Percentiles rank a stretch among this genome's conserved stretches.
Conservation (phyloP, 805 yeast species). For the Wickerhamiella vanderwaltii region DNA sequence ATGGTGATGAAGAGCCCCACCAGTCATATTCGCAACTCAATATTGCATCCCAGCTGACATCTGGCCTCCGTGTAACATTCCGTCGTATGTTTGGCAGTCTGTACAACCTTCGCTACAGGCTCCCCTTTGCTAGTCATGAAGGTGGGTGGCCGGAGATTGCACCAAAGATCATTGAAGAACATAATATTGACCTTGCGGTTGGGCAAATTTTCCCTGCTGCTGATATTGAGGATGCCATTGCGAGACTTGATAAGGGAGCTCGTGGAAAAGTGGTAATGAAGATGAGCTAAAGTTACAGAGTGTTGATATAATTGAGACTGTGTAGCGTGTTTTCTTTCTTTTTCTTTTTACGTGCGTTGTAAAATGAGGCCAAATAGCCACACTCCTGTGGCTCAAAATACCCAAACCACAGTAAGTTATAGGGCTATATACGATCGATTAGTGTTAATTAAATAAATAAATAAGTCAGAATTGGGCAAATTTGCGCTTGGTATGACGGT, state of each 20-base stretch:
- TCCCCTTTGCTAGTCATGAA: conserved; percentile 11
- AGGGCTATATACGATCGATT: no score
- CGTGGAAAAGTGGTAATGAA: conserved; percentile 56
- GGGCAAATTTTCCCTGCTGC: conserved; percentile 43
- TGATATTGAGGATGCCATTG: conserved; percentile 41
- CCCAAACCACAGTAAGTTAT: no score
- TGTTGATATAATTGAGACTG: no score
- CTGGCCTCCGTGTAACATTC: conserved; percentile 19
- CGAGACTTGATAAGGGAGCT: conserved; percentile 37
- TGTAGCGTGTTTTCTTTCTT: no score
- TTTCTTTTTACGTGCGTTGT: no score
- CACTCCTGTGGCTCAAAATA: no score
- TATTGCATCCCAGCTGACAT: conserved; percentile 3
- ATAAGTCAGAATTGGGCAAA: no score
- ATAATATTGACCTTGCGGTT: conserved; percentile 35
- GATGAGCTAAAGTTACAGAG: no score
- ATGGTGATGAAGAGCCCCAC: conserved; percentile 37
- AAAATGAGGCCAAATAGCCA: no score
- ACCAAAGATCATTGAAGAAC: conserved; percentile 35
- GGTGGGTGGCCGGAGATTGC: conserved; percentile 35
- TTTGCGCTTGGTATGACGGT: conserved; percentile 1
- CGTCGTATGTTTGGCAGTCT: conserved; percentile 23
- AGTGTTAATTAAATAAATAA: no score
- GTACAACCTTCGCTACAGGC: conserved; percentile 24
- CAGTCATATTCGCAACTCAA: neutral